Conservation (phyloP, 805 yeast species). For the Nakazawaea populi region DNA sequence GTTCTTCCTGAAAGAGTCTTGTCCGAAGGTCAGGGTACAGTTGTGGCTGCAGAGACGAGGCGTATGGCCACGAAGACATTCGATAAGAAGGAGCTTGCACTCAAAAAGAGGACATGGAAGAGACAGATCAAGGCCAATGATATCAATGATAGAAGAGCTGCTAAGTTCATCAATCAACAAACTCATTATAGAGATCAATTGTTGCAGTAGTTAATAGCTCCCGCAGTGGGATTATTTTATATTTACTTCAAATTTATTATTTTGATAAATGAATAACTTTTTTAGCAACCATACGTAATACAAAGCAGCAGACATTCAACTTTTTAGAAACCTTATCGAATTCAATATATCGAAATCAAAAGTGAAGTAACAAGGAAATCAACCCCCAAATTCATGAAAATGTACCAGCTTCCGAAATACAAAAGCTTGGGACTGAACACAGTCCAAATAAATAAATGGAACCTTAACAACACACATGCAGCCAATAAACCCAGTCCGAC, state of each 20-base stretch:
- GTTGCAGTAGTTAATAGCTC: constrained; percentile 27
- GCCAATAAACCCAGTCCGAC: constrained; percentile 52
- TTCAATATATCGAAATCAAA: constrained; percentile 3
- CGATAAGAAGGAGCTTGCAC: constrained; percentile 34
- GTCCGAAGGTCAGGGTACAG: constrained; percentile 65
- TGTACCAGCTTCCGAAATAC: constrained; percentile 72
- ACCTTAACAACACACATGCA: constrained; percentile 71
- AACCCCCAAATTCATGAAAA: constrained; percentile 39
- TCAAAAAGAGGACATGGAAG: constrained; percentile 55
- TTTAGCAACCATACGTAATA: too few relatives aligned
- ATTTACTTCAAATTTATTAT: too few relatives aligned
- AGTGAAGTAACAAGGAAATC: constrained; percentile 23
- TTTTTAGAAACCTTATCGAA: neutral
- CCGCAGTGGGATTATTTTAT: too few relatives aligned
- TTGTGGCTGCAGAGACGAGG: constrained; percentile 71
- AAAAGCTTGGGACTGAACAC: constrained; percentile 92
- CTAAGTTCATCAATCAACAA: constrained; percentile 74
- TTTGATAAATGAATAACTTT: too few relatives aligned
- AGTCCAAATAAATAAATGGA: constrained; percentile 94
- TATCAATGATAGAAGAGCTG: constrained; percentile 48
- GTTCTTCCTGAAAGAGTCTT: constrained; percentile 41
- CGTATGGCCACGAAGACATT: constrained; percentile 33
- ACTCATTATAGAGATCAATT: constrained; percentile 77
- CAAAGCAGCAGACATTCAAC: too few relatives aligned
- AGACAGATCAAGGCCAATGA: constrained; percentile 45